Conservation (phyloP, 129 eudicot species). For the Saposhnikovia divaricata region DNA sequence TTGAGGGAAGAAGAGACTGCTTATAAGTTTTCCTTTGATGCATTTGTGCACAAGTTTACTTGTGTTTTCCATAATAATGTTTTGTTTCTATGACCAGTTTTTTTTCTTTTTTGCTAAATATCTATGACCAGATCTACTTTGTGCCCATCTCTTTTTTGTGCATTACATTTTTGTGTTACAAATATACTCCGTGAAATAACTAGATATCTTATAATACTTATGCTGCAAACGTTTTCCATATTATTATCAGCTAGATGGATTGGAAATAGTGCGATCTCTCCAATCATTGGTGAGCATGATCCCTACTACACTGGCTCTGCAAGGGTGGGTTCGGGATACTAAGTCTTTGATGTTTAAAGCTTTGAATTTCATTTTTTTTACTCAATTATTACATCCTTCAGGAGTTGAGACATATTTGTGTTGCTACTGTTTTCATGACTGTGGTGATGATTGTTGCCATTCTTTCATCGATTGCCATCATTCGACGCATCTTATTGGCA, state of each 20-base stretch:
- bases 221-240: conserved; percentile 12
- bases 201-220: background rate
- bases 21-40: background rate
- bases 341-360: background rate
- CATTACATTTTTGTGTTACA: background rate
- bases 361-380: background rate
- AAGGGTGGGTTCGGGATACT: conserved; percentile 44
- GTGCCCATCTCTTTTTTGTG: background rate
- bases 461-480: conserved; percentile 77
- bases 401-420: conserved; percentile 82
- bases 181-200: background rate
- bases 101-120: too few species aligned
- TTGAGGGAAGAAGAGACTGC: background rate
- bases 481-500: conserved; percentile 79
- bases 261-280: conserved; percentile 83
- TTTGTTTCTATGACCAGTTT: background rate
- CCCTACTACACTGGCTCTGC: conserved; percentile 71
- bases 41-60: background rate
- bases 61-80: background rate
- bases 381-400: conserved; percentile 25
- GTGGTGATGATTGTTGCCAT: conserved; percentile 58
- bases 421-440: conserved; percentile 71
- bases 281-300: conserved; percentile 84
- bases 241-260: conserved; percentile 92
- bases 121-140: background rate